Percentiles rank a stretch among this genome's conserved stretches.
Conservation (phyloP, 495 filamentous ascomycete genomes). For the Trichoderma parareesei region DNA sequence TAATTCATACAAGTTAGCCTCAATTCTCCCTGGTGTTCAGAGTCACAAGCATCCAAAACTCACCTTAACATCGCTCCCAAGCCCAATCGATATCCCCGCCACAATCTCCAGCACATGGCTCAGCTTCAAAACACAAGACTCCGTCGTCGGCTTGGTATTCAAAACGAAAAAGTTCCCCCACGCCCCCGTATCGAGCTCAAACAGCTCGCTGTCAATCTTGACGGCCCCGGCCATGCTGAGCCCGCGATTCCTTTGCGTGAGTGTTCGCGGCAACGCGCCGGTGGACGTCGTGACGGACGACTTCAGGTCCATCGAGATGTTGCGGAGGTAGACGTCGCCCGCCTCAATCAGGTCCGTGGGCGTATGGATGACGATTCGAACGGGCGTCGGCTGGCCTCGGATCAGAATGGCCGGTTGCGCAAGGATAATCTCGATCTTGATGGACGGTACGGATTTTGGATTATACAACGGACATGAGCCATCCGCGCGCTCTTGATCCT, state of each 20-base stretch:
- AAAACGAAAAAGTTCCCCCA: conserved; percentile 3
- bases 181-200: conserved; percentile 3
- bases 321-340: not conserved
- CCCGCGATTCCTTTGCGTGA: not conserved
- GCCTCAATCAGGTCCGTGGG: not conserved
- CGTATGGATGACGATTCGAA: not conserved
- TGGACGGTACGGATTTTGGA: not conserved
- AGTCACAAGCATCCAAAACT: not conserved
- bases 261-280: not conserved
- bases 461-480: not conserved
- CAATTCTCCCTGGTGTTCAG: not conserved
- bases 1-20: not conserved
- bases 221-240: not conserved
- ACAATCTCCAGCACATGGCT: not conserved
- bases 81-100: not conserved
- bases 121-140: not conserved
- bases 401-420: not conserved
- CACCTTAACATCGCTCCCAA: not conserved
- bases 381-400: not conserved
- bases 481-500: not conserved
- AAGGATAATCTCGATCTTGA: not conserved
- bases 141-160: not conserved
- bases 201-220: conserved; percentile 1
- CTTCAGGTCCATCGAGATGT: not conserved
- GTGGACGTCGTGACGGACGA: not conserved